Conservation (phyloP, 192 early-diverging fungal species). For the Funneliformis mosseae region DNA sequence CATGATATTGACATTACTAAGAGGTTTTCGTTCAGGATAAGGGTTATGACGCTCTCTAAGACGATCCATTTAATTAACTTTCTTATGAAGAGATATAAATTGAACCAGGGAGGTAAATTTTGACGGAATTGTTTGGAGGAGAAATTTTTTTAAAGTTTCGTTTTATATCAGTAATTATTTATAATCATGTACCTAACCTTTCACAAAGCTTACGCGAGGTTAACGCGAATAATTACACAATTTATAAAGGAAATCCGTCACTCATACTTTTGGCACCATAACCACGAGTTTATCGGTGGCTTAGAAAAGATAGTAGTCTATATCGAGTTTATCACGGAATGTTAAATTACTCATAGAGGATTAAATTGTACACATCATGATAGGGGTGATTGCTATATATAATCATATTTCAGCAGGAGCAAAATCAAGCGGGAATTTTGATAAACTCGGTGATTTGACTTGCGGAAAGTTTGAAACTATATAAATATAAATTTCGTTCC, state of each 20-base stretch:
- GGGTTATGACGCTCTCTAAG: not conserved
- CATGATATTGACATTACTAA: not conserved
- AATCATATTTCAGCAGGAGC: not conserved
- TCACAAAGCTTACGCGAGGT: not conserved
- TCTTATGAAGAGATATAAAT: not conserved
- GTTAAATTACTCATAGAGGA: not conserved
- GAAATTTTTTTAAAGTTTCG: not conserved
- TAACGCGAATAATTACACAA: conserved; percentile 1
- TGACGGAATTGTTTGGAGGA: not conserved
- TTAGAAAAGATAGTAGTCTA: not conserved
- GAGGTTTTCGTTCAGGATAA: not conserved
- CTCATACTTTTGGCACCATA: not conserved
- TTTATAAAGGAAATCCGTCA: not conserved
- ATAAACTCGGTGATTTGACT: not conserved
- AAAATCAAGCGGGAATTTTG: not conserved
- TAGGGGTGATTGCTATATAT: not conserved
- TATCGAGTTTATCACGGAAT: not conserved
- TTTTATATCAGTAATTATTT: not conserved
- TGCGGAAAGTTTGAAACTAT: no score
- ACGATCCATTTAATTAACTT: not conserved
- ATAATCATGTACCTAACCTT: not conserved
- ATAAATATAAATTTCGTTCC: no score
- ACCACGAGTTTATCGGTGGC: not conserved
- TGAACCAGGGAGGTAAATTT: not conserved
- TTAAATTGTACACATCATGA: not conserved